Evolutionary conservation across 176 grass and related monocot genomes (phyloP), one percentile per base, ranked within the genome.

Genomic region (Oryza officinalis): DNA sequence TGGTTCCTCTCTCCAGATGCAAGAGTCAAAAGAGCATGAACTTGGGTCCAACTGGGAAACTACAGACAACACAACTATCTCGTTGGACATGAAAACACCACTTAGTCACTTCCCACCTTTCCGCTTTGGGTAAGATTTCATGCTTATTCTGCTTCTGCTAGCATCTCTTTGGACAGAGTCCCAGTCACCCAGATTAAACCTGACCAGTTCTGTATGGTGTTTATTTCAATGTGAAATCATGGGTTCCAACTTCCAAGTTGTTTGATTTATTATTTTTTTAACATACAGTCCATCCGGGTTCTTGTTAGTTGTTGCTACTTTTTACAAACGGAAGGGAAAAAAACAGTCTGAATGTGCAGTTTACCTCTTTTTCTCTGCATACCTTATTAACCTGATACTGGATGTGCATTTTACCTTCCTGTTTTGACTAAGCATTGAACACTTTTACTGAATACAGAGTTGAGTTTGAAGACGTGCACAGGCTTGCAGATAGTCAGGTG

Each of bases 51-150:
- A 88, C 64, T 95, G 89, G 93, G 93, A 92, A 65, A 82, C 61
- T 74, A 75, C 87, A 83, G 96, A 99, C 20, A 86, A 90, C 38
- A 75, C 91, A 61, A 79, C 87, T 77, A 94, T 96, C 92, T 92
- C 96, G 27, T 80, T 99, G 80, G 96, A 99, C 89, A 91, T 95
- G 67, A 99, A 95, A 89, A 99, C 96, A 64, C 93, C 96, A 22
- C 67, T 99, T 76, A 91, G 86, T 27, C 96, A 99, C 84, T 94
- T 99, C 46, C 91, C 96, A 86, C 96, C 96, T 71, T 99, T 94
- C 80, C 93, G 93, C 12, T 99, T 99, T 87, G 96, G 96, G 96
- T 99, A 94, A 85, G 67, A 79, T 84, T 38, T 40, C 57, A 23
- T 27, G 10, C 20, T 76, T 88, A 52, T 85, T 57, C 11, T 68